Base-by-base conservation (phyloP, 164 flowering plant species). In the Macadamia integrifolia region DNA sequence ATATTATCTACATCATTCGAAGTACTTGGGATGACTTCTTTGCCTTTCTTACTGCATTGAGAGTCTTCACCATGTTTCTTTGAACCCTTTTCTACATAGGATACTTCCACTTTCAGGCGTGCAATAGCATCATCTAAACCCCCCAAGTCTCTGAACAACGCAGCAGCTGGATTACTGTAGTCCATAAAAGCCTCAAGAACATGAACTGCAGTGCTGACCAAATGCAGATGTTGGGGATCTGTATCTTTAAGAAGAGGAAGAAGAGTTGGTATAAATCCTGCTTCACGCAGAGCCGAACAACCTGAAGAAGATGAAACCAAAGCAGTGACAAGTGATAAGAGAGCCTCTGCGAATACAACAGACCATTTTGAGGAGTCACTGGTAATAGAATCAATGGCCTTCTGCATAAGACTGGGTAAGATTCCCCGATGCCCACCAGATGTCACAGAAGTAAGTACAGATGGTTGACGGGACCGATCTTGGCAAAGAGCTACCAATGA, bases 131-230 rank as follows among this genome's bases (percentile, higher is more conserved):
- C 94, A 77, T 89, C 98, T 60, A 91, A 77, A 53, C 97, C 98
- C n/a, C 98, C 98, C 72, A 91, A 81, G 60, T 93, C 97, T 75
- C 97, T 81, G 67, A 89, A 93, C 60, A 93, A 75, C 56, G 93
- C 85, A 72, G 92, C 96, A 69, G 97, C 93, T 3, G 97, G 95
- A 69, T 89, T 88, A 69, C 97, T 89, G 71, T 88, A 91, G 73
- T 93, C 98, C 97, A 93, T 91, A 73, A 91, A 89, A 48, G 92
- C 88, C 75, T 89, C 97, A 40, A 93, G 81, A 71, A 91, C 85
- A 76, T 86, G 89, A 65, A 91, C 98, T 67, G 96, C 96, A 28
- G 85, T 84, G 61, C 87, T 82, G 48, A 93, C 97, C 84, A 89
- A 81, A 78, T 87, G 97, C 80, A 93, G 78, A 69, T 93, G 98